phyloP scores from a whole-genome alignment of 192 early-diverging fungal genomes.

The Coemansia sp. region DNA sequence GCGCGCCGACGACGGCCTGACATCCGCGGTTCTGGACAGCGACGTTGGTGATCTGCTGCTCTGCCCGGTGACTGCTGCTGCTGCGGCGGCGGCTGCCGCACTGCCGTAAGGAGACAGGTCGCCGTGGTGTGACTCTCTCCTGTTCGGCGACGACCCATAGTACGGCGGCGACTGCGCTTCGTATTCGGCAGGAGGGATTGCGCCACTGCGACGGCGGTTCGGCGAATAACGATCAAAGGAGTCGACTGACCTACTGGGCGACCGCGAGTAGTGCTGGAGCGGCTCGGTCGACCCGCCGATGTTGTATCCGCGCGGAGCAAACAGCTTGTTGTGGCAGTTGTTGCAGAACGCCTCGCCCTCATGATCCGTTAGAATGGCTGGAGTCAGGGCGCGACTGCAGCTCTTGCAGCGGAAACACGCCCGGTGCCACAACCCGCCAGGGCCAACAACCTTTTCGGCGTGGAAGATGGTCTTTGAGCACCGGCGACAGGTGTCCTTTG shows the following conservation, averaged over 20 bases:
- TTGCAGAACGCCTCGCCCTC: conserved; percentile 57
- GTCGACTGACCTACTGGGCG: not conserved
- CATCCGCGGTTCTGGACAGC: conserved; percentile 3
- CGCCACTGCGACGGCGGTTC: conserved; percentile 7
- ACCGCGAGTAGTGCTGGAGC: conserved; percentile 8
- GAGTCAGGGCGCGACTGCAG: conserved; percentile 48
- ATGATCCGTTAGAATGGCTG: conserved; percentile 50
- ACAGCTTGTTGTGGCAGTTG: conserved; percentile 54
- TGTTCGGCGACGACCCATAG: conserved; percentile 2
- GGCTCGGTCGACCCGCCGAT: conserved; percentile 48
- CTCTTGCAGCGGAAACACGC: conserved; percentile 56
- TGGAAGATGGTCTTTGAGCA: conserved; percentile 55
- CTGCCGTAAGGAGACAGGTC: conserved; percentile 30
- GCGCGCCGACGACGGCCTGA: conserved; percentile 33
- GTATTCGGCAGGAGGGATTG: not conserved
- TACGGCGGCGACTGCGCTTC: not conserved
- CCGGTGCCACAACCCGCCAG: conserved; percentile 56
- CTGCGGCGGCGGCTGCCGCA: conserved; percentile 38
- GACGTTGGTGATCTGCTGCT: conserved; percentile 10
- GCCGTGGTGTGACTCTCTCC: not conserved
- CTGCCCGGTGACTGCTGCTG: conserved; percentile 39
- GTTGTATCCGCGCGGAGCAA: conserved; percentile 47
- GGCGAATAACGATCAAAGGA: conserved; percentile 9
- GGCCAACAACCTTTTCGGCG: conserved; percentile 58
- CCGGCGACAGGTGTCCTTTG: conserved; percentile 52